A percentile compares a stretch with the other conserved stretches of the same genome.
Conservation (phyloP, 2,329 filamentous ascomycete species). For the Hymenoscyphus repandus region DNA sequence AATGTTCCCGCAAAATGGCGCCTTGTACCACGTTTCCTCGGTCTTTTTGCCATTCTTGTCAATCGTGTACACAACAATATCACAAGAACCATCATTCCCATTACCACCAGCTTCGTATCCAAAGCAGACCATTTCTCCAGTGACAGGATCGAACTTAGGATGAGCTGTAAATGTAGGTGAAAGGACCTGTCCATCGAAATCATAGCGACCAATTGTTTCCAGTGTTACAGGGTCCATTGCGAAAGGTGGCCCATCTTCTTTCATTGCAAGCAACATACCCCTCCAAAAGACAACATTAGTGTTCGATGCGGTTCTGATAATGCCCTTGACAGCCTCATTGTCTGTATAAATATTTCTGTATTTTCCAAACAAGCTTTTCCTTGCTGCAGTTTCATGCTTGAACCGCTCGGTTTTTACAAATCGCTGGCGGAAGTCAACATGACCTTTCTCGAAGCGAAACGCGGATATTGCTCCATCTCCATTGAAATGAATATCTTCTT, state of each 20-base stretch:
- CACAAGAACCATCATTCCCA: constrained; percentile 37
- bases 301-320: constrained; percentile 52
- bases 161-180: constrained; percentile 46
- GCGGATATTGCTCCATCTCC: constrained; percentile 32
- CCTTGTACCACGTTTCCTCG: constrained; percentile 44
- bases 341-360: constrained; percentile 55
- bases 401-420: constrained; percentile 32
- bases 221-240: constrained; percentile 44
- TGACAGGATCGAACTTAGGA: constrained; percentile 47
- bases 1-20: constrained; percentile 48
- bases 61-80: constrained; percentile 44
- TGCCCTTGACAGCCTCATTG: constrained; percentile 47
- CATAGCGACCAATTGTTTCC: constrained; percentile 43
- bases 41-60: constrained; percentile 38
- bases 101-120: constrained; percentile 44
- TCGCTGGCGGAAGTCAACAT: constrained; percentile 29
- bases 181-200: constrained; percentile 44
- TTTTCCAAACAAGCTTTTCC: constrained; percentile 42
- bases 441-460: constrained; percentile 30
- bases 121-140: constrained; percentile 47
- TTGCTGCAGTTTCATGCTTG: constrained; percentile 21
- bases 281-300: constrained; percentile 57
- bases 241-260: constrained; percentile 48
- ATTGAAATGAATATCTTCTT: constrained; percentile 41
- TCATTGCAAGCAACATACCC: constrained; percentile 48